Base-by-base conservation (phyloP, 345 rosid species). In the Hypericum androsaemum region DNA sequence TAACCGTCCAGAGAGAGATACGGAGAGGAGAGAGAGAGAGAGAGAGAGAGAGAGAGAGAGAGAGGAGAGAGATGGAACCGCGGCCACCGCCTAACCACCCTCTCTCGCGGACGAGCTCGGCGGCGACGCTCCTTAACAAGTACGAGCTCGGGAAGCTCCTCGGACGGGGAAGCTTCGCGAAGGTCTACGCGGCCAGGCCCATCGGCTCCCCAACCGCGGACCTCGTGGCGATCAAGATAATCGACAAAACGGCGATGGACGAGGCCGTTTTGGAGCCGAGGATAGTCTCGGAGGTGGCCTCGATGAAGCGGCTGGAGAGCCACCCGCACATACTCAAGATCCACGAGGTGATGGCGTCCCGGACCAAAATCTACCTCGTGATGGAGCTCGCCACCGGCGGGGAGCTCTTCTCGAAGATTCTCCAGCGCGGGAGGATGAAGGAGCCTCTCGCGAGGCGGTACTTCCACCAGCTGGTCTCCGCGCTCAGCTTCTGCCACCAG, bases 271-370 rank as follows among this genome's bases (percentile, higher is more conserved):
- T 82, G 87, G 98, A 82, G 36, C 68, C 81, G 0, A 59, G 77
- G 12, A 77, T 90, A 0, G 61, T 84, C 59, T 60, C 87, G 5
- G 98, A 90, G 66, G 80, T 90, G 39, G 69, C 81, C 43, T 90
- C 95, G 52, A 90, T 90, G 98, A 77, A 80, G 6, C 83, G 84
- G 6, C 74, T 90, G 12, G 83, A 82, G 0, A 65, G 74, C 61
- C 97, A 86, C 56, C 97, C 96, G 0, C 74, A 87, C 74, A 54
- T 89, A 35, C 83, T 89, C 28, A 77, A 71, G 47, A 84, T 89
- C 70, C 75, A 79, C 48, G 97, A 89, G 50, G 97, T 89, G 41
- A 75, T 89, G 95, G 96, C 97, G 1, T 74, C 94, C 2, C 78
- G 78, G 45, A 58, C 92, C 40, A 84, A 82, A 63, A 89, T 89